Evolutionary conservation across 805 yeast genomes (phyloP).

Genomic region (Cyberlindnera samutprakarnensis): DNA sequence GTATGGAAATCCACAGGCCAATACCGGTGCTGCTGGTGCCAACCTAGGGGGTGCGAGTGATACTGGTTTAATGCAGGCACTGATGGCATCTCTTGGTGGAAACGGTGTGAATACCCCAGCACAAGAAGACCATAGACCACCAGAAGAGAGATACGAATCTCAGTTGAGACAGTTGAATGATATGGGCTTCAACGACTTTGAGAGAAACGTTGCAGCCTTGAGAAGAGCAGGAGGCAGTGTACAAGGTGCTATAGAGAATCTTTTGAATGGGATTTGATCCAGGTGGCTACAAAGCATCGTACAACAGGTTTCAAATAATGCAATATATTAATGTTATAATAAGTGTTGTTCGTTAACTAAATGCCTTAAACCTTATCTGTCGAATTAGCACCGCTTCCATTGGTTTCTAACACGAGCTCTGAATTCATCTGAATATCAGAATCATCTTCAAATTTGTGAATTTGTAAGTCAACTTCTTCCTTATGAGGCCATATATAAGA

Average conservation of each 20-base stretch:
- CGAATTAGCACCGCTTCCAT: too few relatives aligned
- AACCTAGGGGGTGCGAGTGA: constrained; percentile 2
- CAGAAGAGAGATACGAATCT: constrained; percentile 68
- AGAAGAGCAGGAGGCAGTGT: constrained; percentile 96
- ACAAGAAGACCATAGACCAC: constrained; percentile 60
- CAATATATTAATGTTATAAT: too few relatives aligned
- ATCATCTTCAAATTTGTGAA: too few relatives aligned
- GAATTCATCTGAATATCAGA: too few relatives aligned
- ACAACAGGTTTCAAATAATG: too few relatives aligned
- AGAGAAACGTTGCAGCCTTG: constrained; percentile 82
- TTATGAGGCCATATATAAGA: constrained; percentile 7
- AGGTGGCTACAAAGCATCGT: too few relatives aligned
- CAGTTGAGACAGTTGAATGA: constrained; percentile 73
- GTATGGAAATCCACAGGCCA: constrained; percentile 13
- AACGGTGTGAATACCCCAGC: constrained; percentile 16
- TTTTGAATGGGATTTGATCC: constrained; percentile 72
- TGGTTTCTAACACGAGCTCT: too few relatives aligned
- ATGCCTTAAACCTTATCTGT: too few relatives aligned
- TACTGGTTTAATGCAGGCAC: constrained; percentile 34
- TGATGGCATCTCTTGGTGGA: constrained; percentile 33
- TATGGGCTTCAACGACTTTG: constrained; percentile 88
- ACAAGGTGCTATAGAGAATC: constrained; percentile 90
- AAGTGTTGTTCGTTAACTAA: too few relatives aligned
- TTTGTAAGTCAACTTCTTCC: too few relatives aligned
- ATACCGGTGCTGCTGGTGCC: constrained; percentile 1